These are phyloP conservation scores for Mycena haematopus DNA, from an alignment of 768 basidiomycete genomes.

Conservation along the genomic window DNA sequence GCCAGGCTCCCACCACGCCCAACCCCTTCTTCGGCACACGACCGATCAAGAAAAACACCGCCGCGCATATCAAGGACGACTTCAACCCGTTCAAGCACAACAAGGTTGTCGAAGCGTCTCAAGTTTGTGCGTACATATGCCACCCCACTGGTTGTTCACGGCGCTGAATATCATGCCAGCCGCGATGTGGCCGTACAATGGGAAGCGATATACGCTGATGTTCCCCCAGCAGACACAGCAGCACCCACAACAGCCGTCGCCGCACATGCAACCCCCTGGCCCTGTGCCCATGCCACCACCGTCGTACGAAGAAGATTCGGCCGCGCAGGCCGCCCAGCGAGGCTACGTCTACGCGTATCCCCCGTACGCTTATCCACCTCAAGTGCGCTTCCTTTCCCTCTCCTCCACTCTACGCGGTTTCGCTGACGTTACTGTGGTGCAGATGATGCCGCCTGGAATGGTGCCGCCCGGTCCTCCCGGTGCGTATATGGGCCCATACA, in stretches of 20 bases:
- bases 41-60: constrained; percentile 71
- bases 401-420: constrained; percentile 1
- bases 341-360: constrained; percentile 79
- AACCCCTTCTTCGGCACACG: constrained; percentile 94
- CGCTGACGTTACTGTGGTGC: constrained; percentile 16
- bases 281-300: constrained; percentile 76
- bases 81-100: constrained; percentile 96
- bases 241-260: constrained; percentile 56
- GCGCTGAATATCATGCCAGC: constrained; percentile 45
- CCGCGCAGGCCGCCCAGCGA: constrained; percentile 62
- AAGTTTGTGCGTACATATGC: constrained; percentile 64
- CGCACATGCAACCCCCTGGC: constrained; percentile 70
- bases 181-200: constrained; percentile 86
- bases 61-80: constrained; percentile 92
- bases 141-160: background rate
- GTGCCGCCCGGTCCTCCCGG: constrained; percentile 78
- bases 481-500: constrained; percentile 81
- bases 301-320: constrained; percentile 80
- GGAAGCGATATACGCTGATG: constrained; percentile 83
- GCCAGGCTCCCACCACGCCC: constrained; percentile 54
- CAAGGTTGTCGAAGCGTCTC: constrained; percentile 77
- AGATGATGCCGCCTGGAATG: constrained; percentile 90
- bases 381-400: constrained; percentile 52
- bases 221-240: constrained; percentile 69
- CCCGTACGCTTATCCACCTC: constrained; percentile 78